phyloP scores from a whole-genome alignment of 2,329 filamentous ascomycete species.

The Colletotrichum paranaense region DNA sequence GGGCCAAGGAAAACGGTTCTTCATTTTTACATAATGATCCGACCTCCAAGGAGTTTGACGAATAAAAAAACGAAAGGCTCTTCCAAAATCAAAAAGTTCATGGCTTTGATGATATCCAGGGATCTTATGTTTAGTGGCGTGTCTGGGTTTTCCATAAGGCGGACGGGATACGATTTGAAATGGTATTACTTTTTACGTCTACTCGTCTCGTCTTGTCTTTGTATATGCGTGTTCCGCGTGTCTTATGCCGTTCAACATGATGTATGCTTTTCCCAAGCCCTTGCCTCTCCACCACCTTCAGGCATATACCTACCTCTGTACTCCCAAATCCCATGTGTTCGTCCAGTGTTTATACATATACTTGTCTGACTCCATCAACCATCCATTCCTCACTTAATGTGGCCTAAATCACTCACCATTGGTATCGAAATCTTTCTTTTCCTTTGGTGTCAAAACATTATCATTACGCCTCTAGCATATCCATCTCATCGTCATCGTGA shows the following conservation, averaged over 20 bases:
- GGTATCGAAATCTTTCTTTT: background rate
- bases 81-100: conserved; percentile 27
- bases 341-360: conserved; percentile 2
- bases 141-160: conserved; percentile 3
- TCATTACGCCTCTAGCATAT: conserved; percentile 48
- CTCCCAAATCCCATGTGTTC: background rate
- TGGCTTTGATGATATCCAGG: conserved; percentile 2
- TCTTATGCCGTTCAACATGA: background rate
- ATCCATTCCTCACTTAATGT: background rate
- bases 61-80: conserved; percentile 37
- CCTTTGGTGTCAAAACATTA: conserved; percentile 7
- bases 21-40: conserved; percentile 38
- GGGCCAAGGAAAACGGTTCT: conserved; percentile 30
- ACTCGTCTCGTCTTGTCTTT: background rate
- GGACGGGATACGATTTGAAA: conserved; percentile 18
- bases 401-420: background rate
- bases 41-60: conserved; percentile 35
- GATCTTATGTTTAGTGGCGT: conserved; percentile 20
- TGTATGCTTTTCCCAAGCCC: background rate
- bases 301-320: background rate
- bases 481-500: conserved; percentile 67
- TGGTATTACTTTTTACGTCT: conserved; percentile 25
- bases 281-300: background rate
- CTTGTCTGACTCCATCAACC: too few relatives aligned
- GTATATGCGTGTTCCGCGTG: background rate